Evolutionary conservation across 208 protist genomes (phyloP).

Genomic region (Wallacemonas sp.): DNA sequence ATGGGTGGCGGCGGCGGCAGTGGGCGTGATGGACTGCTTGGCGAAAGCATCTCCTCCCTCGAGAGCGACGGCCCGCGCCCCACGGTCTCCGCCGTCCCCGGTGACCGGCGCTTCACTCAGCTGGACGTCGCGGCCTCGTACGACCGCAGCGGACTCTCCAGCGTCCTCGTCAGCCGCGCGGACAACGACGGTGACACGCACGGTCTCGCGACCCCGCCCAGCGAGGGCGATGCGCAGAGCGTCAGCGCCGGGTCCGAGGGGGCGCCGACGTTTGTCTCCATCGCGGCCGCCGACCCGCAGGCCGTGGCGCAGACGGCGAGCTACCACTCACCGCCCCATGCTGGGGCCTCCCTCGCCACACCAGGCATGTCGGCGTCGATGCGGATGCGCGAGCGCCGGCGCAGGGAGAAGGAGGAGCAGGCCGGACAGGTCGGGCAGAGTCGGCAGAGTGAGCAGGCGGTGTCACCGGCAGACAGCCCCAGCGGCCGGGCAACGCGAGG

Average conservation of each 20-base stretch:
- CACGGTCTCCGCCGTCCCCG: neutral
- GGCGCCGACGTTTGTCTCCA: neutral
- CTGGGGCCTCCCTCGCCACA: neutral
- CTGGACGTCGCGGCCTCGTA: conserved; percentile 7
- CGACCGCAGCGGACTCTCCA: conserved; percentile 11
- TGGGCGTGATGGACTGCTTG: neutral
- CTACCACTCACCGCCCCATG: conserved; percentile 21
- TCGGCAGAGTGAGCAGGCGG: too few species aligned
- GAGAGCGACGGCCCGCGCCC: neutral
- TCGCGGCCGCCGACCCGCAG: conserved; percentile 1
- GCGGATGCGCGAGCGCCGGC: neutral
- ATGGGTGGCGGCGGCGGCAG: neutral
- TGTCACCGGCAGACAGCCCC: too few species aligned
- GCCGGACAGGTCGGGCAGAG: too few species aligned
- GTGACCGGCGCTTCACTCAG: conserved; percentile 5
- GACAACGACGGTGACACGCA: conserved; percentile 13
- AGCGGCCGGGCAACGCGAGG: too few species aligned
- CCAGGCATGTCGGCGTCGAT: neutral
- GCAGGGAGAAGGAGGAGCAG: neutral
- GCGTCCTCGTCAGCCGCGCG: conserved; percentile 9
- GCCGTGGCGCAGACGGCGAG: conserved; percentile 21
- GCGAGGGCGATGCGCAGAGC: neutral
- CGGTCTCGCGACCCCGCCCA: too few species aligned
- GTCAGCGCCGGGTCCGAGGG: neutral
- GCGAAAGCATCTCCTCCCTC: conserved; percentile 7